Evolutionary conservation across 306 rosid genomes (phyloP), one percentile per base, ranked within the genome.

Genomic region (Ochetophila trinervis): DNA sequence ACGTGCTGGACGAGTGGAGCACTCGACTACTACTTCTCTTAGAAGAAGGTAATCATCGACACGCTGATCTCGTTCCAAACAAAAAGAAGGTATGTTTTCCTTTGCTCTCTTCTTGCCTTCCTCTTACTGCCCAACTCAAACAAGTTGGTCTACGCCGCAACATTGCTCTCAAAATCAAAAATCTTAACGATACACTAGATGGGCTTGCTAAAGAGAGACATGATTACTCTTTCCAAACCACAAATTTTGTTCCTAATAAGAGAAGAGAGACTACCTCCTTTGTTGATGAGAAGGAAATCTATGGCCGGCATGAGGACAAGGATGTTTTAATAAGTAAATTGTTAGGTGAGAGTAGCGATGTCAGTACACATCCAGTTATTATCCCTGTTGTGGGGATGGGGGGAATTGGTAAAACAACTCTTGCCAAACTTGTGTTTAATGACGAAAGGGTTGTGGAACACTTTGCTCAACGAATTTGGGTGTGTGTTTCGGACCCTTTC

Each of bases 361-460:
- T 20, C 16, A 22, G n/a, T 15, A 9, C 3, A 2, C 7, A 4
- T 15, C 27, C 8, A 16, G 24, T 48, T 22, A 22, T 73, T 53
- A 57, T 73, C 45, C 55, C 77, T 23, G 57, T 73, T 24, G 71
- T 57, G 12, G 71, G 77, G 54, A 64, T 65, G 54, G 76, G 77
- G 14, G 77, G 53, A 0, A 59, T 72, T 3, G 71, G 77, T 0
- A 72, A 64, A 48, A 64, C 71, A 4, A 72, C 65, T 2, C 45
- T 72, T 21, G 23, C 77, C 24, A 65, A 72, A 32, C 62, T 72
- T 14, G 77, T 27, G 3, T 72, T 47, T 19, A 48, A 57, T 35
- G 71, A 72, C n/a, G 77, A 56, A 4, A 16, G 4, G 16, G 60
- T 72, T 15, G 21, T 49, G 11, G 20, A 42, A 0, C 23, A 56